A percentile compares a stretch with the other conserved stretches of the same genome.
These are phyloP conservation scores for Apiotrichum veenhuisii DNA, from an alignment of 1,284 basidiomycete species.

Conservation along the genomic window DNA sequence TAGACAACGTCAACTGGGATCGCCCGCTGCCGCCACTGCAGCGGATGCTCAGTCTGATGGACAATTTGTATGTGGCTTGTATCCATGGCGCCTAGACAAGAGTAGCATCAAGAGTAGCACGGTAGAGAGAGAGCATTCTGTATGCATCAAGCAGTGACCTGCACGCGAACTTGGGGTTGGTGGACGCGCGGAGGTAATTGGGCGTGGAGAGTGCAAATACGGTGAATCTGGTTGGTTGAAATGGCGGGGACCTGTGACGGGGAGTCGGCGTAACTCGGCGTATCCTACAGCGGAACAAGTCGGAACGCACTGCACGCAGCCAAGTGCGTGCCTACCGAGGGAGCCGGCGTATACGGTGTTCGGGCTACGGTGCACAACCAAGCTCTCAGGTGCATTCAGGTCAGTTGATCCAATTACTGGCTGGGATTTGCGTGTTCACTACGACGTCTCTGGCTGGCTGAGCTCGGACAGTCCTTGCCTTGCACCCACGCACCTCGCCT, in stretches of 20 bases:
- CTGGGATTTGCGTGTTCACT: background rate
- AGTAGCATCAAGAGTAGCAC: background rate
- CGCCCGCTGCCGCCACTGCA: too few relatives aligned
- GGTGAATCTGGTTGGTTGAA: background rate
- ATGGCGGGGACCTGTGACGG: background rate
- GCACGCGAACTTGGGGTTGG: too few relatives aligned
- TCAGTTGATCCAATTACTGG: background rate
- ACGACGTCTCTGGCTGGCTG: background rate
- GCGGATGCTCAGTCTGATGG: background rate
- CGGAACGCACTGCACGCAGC: background rate
- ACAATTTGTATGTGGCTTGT: background rate
- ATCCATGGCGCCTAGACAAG: background rate
- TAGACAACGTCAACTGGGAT: background rate
- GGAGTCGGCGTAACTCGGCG: constrained; percentile 1
- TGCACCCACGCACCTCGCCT: background rate
- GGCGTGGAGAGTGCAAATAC: background rate
- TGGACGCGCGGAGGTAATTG: too few relatives aligned
- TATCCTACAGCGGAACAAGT: background rate
- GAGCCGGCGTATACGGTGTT: too few relatives aligned
- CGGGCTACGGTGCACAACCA: too few relatives aligned
- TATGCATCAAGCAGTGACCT: background rate
- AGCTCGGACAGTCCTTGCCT: background rate
- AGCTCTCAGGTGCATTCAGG: too few relatives aligned
- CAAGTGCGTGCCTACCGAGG: too few relatives aligned
- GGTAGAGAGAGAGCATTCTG: background rate